Base-by-base conservation (phyloP, 306 rosid species). In the Ziziphus jujuba region DNA sequence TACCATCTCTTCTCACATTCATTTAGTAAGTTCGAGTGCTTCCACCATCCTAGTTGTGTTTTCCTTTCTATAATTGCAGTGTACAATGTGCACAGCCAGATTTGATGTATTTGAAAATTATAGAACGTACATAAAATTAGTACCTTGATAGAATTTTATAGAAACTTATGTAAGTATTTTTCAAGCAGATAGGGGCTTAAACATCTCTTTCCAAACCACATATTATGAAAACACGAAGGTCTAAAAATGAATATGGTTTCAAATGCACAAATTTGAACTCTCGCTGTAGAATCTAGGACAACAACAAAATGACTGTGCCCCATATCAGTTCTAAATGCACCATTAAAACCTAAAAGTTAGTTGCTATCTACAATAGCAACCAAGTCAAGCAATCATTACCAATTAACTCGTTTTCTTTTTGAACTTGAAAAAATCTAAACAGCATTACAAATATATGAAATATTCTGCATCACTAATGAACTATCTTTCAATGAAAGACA, bases 21-120 rank as follows among this genome's bases (percentile, higher is more conserved):
- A 40, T 40, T 40, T 40, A 40, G 15, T 12, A 40, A 40, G 45
- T 10, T 40, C 33, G 33, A 28, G 33, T 2, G 4, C 33, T 28
- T 28, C 2, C 4, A 28, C 33, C 33, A 28, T 28, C 33, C 33
- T 28, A 28, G 33, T 43, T 54, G 56, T 28, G 25, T 48, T 38
- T 60, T 47, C 44, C 28, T 73, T 9, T 48, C 36, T 25, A 20
- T 23, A 10, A 56, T 40, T 70, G 50, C 59, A 61, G 61, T 56
- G 51, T 21, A 61, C 14, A 31, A 54, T 54, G 31, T 3, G 59
- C 15, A 23, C 24, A 15, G 58, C 58, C 58, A 9, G 5, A 13
- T 24, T 55, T 9, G 59, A 21, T 21, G 0, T 21, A 12, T 55
- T 55, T 11, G 33, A 28, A 55, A 10, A 22, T 22, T 1, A 55